Evolutionary conservation across 768 basidiomycete species (phyloP), one percentile per base, ranked within the genome.

Genomic region (Leccinellum albellum): DNA sequence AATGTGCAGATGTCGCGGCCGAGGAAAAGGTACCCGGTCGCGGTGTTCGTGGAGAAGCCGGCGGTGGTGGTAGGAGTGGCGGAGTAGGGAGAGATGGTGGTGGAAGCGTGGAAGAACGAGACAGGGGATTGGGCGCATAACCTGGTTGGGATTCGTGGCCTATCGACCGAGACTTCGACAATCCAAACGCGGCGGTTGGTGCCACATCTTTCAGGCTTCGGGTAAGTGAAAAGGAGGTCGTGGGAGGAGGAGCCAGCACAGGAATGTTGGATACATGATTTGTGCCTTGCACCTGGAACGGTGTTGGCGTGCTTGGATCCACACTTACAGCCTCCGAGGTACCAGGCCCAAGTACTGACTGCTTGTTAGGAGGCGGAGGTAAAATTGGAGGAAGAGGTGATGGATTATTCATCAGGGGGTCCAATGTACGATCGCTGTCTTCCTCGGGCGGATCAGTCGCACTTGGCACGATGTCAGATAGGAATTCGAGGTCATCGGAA

Each of bases 401-500:
- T 15, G 81, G 74, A 53, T 71, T 71, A 23, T 79, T 73, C 71
- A 76, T 72, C 17, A 85, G 66, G 17, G 70, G 73, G 55, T 70
- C 72, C 20, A 80, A 59, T 35, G 74, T 66, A 37, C 60, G 56
- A 23, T 65, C 70, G 13, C 75, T 69, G 17, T 71, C 66, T 20
- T 73, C 72, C 5, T 72, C 70, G 15, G 60, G 59, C 15, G 73
- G 77, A 55, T 83, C 82, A 50, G 62, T 67, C 12, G 77, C 78
- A 60, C 79, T 81, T 4, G 87, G 86, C 10, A 82, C 87, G 54
- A 75, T 77, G 67, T 86, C 88, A 32, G 82, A 83, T 20, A 96
- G 77, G 66, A 89, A 94, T 61, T 91, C 87, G 28, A 96, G 77
- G 68, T 96, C 94, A 56, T 90, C 85, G 1, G 82, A 76, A 15